These are phyloP conservation scores for Annulohypoxylon maeteangense DNA, from an alignment of 495 filamentous ascomycete species.

Conservation along the genomic window DNA sequence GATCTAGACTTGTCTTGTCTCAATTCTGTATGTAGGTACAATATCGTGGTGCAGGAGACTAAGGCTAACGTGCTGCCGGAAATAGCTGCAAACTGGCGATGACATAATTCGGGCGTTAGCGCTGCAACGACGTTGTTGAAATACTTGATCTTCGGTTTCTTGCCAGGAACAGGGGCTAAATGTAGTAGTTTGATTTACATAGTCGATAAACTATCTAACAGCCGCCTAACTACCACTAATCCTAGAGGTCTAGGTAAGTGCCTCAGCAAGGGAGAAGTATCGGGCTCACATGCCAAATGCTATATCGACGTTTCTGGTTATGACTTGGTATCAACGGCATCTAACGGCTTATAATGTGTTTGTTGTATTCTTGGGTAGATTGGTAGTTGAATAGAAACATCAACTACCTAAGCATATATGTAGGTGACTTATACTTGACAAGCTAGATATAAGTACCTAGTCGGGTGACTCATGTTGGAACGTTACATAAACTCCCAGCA, in stretches of 20 bases:
- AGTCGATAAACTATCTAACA: no score
- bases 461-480: neutral
- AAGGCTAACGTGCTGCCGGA: neutral
- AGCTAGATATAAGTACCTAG: neutral
- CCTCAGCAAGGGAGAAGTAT: neutral
- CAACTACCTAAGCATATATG: no score
- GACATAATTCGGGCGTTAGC: slow-evolving; percentile 1
- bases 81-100: neutral
- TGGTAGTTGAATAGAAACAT: no score
- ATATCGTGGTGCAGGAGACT: slow-evolving; percentile 1
- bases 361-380: neutral
- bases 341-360: neutral
- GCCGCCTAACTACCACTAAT: no score
- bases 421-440: no score
- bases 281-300: slow-evolving; percentile 2
- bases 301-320: neutral
- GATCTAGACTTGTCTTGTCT: slow-evolving; percentile 15
- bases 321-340: neutral
- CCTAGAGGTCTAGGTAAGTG: neutral
- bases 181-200: neutral
- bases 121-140: slow-evolving; percentile 8
- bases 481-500: neutral
- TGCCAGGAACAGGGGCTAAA: neutral
- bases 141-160: neutral
- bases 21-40: slow-evolving; percentile 17